Percentiles rank a stretch among this genome's conserved stretches.
phyloP scores from a whole-genome alignment of 441 rosid genomes.

The Eruca vesicaria region DNA sequence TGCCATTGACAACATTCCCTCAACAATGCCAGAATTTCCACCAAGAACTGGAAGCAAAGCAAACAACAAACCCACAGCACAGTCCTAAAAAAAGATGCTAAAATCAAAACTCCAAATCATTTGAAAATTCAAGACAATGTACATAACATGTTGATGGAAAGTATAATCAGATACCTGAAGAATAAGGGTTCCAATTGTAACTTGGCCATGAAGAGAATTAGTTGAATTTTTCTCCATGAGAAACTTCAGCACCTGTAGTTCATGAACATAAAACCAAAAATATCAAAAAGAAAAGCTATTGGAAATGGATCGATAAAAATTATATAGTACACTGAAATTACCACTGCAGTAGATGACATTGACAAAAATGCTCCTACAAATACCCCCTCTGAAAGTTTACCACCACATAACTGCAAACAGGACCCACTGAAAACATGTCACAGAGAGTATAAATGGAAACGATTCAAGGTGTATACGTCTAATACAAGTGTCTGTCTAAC shows the following conservation, averaged over 20 bases:
- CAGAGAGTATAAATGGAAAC: background rate
- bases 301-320: background rate
- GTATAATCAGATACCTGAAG: constrained; percentile 61
- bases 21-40: constrained; percentile 83
- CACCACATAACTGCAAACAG: constrained; percentile 85
- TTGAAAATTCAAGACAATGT: constrained; percentile 4
- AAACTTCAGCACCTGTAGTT: constrained; percentile 76
- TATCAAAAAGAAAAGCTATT: background rate
- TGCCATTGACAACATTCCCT: constrained; percentile 84
- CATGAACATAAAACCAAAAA: constrained; percentile 11
- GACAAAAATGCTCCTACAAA: constrained; percentile 89
- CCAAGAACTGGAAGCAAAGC: constrained; percentile 96
- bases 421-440: constrained; percentile 8
- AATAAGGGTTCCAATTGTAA: constrained; percentile 83
- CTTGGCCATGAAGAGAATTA: constrained; percentile 89
- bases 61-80: constrained; percentile 95
- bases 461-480: background rate
- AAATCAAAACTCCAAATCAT: constrained; percentile 28
- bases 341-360: constrained; percentile 98
- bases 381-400: constrained; percentile 82
- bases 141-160: constrained; percentile 24
- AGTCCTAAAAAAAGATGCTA: constrained; percentile 59
- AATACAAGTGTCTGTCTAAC: constrained; percentile 10
- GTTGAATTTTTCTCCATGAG: constrained; percentile 88
- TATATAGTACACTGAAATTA: constrained; percentile 31